Evolutionary conservation across 2,329 filamentous ascomycete genomes (phyloP).

Genomic region (Emergomyces africanus): DNA sequence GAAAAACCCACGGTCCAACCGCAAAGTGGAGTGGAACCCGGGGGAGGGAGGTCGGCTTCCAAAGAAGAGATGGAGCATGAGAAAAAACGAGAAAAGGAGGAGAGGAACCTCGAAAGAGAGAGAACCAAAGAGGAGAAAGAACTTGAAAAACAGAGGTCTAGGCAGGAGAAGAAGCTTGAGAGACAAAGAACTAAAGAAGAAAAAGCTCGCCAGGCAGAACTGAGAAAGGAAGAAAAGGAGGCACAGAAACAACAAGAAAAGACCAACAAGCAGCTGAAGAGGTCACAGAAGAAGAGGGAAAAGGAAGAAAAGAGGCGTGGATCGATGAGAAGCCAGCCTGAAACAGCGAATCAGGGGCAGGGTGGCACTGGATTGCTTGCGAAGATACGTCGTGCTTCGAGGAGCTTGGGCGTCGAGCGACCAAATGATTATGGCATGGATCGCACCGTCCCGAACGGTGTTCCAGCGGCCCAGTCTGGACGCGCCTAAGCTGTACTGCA

Average conservation of each 20-base stretch:
- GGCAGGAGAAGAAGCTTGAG: not conserved
- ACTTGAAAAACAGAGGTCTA: not conserved
- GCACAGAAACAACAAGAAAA: not conserved
- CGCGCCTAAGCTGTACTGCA: not conserved
- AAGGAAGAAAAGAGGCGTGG: not conserved
- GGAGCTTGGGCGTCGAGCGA: not conserved
- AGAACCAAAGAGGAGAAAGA: not conserved
- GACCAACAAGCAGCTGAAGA: not conserved
- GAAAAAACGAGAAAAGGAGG: constrained; percentile 6
- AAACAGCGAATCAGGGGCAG: not conserved
- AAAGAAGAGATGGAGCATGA: constrained; percentile 7
- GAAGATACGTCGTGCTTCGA: not conserved
- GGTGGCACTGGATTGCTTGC: not conserved
- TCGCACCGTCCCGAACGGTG: not conserved
- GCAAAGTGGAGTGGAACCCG: not conserved
- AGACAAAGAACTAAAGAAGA: not conserved
- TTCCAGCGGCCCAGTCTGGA: not conserved
- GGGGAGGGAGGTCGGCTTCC: not conserved
- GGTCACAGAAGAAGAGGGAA: not conserved
- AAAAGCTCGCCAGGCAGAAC: not conserved
- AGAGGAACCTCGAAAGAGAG: constrained; percentile 4
- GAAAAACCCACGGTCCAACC: not conserved
- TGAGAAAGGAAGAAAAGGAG: not conserved
- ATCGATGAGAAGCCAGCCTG: not conserved
- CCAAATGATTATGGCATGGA: not conserved